phyloP scores from a whole-genome alignment of 2,329 filamentous ascomycete species.

The Aspergillus viridinutans region DNA sequence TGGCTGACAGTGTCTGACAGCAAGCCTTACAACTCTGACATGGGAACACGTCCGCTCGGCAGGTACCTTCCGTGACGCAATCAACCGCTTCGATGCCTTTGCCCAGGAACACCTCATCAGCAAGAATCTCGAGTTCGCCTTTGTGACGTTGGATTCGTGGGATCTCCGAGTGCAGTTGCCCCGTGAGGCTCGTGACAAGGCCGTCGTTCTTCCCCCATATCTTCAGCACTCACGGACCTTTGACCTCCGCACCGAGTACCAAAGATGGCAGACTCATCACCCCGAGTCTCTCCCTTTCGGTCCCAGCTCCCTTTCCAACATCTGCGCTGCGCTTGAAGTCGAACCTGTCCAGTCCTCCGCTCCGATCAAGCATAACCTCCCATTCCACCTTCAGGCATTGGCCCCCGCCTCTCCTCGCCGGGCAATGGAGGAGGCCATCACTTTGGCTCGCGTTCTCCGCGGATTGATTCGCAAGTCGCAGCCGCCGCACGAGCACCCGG shows the following conservation, averaged over 20 bases:
- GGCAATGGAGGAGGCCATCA: constrained; percentile 96
- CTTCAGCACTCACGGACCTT: constrained; percentile 97
- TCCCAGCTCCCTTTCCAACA: constrained; percentile 91
- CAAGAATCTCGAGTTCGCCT: constrained; percentile 94
- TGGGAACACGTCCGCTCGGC: constrained; percentile 99
- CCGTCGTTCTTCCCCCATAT: constrained; percentile 92
- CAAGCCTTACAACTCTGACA: constrained; percentile 92
- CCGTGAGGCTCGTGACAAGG: constrained; percentile 95
- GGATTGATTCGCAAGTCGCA: constrained; percentile 95
- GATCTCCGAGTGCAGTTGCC: constrained; percentile 96
- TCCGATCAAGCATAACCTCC: constrained; percentile 97
- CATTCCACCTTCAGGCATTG: constrained; percentile 93
- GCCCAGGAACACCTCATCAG: constrained; percentile 84
- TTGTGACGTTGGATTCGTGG: constrained; percentile 97
- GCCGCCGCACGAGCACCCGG: constrained; percentile 85
- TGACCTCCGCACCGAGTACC: constrained; percentile 94
- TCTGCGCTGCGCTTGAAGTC: constrained; percentile 95
- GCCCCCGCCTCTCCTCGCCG: constrained; percentile 92
- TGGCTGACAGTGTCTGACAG: constrained; percentile 47
- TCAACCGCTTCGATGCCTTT: constrained; percentile 91
- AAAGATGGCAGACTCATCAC: constrained; percentile 97
- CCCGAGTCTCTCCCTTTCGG: constrained; percentile 96
- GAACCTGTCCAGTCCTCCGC: constrained; percentile 96
- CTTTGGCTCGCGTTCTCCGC: constrained; percentile 83
- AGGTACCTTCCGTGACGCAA: constrained; percentile 93